These are phyloP conservation scores for Coemansia sp. DNA, from an alignment of 192 early-diverging fungal genomes.

Conservation along the genomic window DNA sequence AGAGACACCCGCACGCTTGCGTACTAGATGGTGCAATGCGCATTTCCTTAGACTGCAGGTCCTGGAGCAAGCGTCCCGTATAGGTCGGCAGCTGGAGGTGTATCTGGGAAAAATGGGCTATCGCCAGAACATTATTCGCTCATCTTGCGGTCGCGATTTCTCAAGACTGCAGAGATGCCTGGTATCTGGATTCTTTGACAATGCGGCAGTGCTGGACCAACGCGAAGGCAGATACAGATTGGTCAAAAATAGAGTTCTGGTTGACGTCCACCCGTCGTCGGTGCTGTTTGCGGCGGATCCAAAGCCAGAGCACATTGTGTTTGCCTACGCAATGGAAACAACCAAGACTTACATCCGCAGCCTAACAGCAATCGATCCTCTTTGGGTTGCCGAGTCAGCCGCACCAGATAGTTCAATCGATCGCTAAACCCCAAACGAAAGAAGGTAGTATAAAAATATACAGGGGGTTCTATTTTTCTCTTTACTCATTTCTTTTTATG, in stretches of 20 bases:
- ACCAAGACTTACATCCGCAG: constrained; percentile 85
- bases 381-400: constrained; percentile 73
- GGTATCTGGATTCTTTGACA: constrained; percentile 88
- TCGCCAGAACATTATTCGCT: constrained; percentile 63
- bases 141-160: constrained; percentile 67
- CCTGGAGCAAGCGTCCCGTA: constrained; percentile 84
- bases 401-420: constrained; percentile 69
- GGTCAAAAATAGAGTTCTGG: constrained; percentile 72
- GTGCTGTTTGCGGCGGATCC: constrained; percentile 61
- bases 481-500: constrained; percentile 22
- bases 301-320: constrained; percentile 82
- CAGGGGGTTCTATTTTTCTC: too few species aligned
- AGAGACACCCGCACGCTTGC: constrained; percentile 77
- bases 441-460: too few species aligned
- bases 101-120: constrained; percentile 79
- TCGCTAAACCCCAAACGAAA: too few species aligned
- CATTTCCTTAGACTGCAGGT: constrained; percentile 79
- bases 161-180: constrained; percentile 78
- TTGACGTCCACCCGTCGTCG: constrained; percentile 86
- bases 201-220: constrained; percentile 73
- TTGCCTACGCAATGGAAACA: constrained; percentile 84
- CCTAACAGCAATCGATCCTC: constrained; percentile 78
- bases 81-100: constrained; percentile 84
- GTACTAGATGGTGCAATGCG: constrained; percentile 74
- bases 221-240: constrained; percentile 82